Percentiles rank a stretch among this genome's conserved stretches.
Conservation (phyloP, 768 basidiomycete genomes). For the Collybiopsis confluens region DNA sequence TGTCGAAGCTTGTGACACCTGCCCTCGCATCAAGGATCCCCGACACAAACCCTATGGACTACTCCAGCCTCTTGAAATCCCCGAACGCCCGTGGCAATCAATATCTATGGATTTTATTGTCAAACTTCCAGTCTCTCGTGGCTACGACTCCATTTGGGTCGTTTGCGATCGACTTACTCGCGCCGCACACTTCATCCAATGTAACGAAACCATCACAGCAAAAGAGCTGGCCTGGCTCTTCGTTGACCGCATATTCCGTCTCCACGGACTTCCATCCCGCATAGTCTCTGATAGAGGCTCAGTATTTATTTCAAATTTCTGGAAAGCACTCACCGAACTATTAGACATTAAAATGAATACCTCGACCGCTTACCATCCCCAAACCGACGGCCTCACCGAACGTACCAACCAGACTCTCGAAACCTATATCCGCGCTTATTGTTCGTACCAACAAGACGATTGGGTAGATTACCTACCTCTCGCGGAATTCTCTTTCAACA, state of each 20-base stretch:
- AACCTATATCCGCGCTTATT: slow-evolving; percentile 30
- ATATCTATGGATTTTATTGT: slow-evolving; percentile 41
- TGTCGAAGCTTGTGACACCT: slow-evolving; percentile 30
- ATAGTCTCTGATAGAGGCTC: slow-evolving; percentile 30
- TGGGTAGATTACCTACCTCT: slow-evolving; percentile 36
- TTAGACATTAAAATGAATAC: slow-evolving; percentile 12
- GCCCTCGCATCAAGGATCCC: slow-evolving; percentile 25
- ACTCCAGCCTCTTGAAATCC: slow-evolving; percentile 31
- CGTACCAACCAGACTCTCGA: slow-evolving; percentile 33
- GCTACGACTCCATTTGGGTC: slow-evolving; percentile 32
- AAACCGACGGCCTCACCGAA: slow-evolving; percentile 37
- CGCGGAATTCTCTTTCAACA: slow-evolving; percentile 40
- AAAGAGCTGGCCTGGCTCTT: slow-evolving; percentile 30
- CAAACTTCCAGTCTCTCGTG: slow-evolving; percentile 33
- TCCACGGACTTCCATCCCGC: slow-evolving; percentile 28
- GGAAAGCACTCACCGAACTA: slow-evolving; percentile 10
- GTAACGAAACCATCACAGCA: slow-evolving; percentile 21
- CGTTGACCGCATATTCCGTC: slow-evolving; percentile 27
- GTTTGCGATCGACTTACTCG: slow-evolving; percentile 38
- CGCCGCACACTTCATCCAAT: slow-evolving; percentile 37
- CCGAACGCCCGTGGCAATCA: slow-evolving; percentile 29
- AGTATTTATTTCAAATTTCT: slow-evolving; percentile 29
- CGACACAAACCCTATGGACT: slow-evolving; percentile 33
- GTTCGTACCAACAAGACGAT: slow-evolving; percentile 36
- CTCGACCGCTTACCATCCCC: slow-evolving; percentile 40